phyloP scores from a whole-genome alignment of 2,329 filamentous ascomycete genomes.

The Hypoxylon sp. region DNA sequence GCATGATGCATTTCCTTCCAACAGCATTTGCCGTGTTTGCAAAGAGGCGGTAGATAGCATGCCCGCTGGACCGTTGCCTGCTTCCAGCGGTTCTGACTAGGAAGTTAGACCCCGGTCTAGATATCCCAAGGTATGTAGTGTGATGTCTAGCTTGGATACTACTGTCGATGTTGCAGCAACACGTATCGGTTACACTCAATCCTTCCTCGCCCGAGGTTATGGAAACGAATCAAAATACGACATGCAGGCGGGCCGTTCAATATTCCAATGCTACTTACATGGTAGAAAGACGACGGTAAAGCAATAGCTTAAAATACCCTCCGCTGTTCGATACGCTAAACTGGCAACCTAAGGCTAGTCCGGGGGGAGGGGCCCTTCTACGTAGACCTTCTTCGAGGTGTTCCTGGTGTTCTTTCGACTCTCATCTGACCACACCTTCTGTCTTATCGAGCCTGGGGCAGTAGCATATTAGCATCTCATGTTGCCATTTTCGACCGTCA shows the following conservation, averaged over 20 bases:
- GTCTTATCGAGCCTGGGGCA: constrained; percentile 8
- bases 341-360: constrained; percentile 3
- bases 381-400: constrained; percentile 1
- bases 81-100: constrained; percentile 10
- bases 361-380: constrained; percentile 5
- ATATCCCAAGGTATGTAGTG: constrained; percentile 1
- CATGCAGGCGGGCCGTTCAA: constrained; percentile 5
- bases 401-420: not conserved
- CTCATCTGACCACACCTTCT: constrained; percentile 12
- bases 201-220: not conserved
- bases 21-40: constrained; percentile 11
- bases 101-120: constrained; percentile 11
- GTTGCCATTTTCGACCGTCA: constrained; percentile 26
- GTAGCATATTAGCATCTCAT: constrained; percentile 16
- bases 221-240: constrained; percentile 9
- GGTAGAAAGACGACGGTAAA: not conserved
- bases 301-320: constrained; percentile 1
- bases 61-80: constrained; percentile 11
- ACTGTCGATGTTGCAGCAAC: constrained; percentile 11
- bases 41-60: constrained; percentile 17
- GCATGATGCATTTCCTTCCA: too few relatives aligned
- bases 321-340: not conserved
- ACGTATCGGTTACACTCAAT: not conserved
- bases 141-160: not conserved
- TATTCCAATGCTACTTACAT: constrained; percentile 13